phyloP scores from a whole-genome alignment of 305 asterid species.

The Fraxinus paxiana region DNA sequence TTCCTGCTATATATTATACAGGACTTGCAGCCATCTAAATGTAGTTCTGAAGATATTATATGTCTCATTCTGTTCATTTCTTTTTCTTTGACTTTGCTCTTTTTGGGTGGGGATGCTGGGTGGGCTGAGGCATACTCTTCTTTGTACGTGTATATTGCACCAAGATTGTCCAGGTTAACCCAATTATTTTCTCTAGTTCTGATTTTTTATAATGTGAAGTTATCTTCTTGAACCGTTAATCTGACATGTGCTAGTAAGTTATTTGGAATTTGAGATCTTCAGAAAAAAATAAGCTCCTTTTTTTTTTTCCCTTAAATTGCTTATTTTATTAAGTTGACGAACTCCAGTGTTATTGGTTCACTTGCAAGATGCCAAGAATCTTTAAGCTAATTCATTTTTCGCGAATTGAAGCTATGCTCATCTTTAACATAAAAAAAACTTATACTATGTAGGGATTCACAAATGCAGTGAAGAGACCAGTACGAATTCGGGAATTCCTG shows the following conservation, averaged over 20 bases:
- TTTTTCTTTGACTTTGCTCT: background rate
- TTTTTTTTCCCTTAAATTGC: background rate
- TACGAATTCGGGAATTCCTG: constrained; percentile 72
- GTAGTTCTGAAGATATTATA: background rate
- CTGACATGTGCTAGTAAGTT: background rate
- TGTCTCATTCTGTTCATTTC: background rate
- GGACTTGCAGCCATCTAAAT: background rate
- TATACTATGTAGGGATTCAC: constrained; percentile 68
- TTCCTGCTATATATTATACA: background rate
- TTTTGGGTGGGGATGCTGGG: background rate
- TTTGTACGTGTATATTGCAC: background rate
- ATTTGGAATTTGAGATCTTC: background rate
- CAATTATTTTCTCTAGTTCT: background rate
- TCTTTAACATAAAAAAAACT: background rate
- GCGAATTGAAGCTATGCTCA: background rate
- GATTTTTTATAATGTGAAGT: background rate
- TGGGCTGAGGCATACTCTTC: background rate
- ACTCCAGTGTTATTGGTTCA: background rate
- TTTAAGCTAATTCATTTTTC: background rate
- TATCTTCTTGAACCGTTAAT: background rate
- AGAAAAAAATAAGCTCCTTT: background rate
- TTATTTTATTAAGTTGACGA: background rate
- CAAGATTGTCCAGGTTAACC: background rate
- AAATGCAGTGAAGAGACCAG: constrained; percentile 94
- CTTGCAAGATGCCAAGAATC: background rate